A percentile compares a stretch with the other conserved stretches of the same genome.
Evolutionary conservation across 2,329 filamentous ascomycete species (phyloP).

Genomic region (Sclerotinia sclerotiorum): DNA sequence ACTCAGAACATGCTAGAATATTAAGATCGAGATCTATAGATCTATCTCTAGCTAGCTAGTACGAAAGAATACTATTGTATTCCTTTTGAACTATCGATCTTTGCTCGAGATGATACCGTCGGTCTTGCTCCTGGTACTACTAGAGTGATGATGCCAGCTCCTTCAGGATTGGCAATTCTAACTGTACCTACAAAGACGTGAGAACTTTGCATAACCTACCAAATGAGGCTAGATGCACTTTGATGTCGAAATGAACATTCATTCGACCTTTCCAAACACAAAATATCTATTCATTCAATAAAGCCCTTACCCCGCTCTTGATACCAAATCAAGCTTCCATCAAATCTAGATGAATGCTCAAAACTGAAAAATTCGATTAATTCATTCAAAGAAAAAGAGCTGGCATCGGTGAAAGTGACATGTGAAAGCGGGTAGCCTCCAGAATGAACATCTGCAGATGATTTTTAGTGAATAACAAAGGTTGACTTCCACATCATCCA

Average conservation of each 20-base stretch:
- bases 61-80: neutral
- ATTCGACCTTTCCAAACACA: neutral
- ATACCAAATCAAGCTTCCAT: neutral
- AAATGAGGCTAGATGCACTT: no score
- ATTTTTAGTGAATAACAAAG: conserved; percentile 3
- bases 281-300: neutral
- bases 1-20: neutral
- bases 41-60: neutral
- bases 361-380: neutral
- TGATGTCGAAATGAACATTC: neutral
- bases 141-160: neutral
- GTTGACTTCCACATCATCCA: neutral
- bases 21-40: neutral
- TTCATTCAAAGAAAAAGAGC: neutral
- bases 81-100: neutral
- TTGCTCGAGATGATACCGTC: neutral
- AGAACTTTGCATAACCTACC: neutral
- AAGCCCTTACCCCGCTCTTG: neutral
- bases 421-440: neutral
- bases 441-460: conserved; percentile 2
- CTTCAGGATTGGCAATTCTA: neutral
- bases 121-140: neutral
- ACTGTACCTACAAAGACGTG: neutral
- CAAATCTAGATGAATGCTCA: neutral
- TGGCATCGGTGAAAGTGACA: neutral